phyloP scores from a whole-genome alignment of 306 rosid species.

The Pyrus betulifolia region DNA sequence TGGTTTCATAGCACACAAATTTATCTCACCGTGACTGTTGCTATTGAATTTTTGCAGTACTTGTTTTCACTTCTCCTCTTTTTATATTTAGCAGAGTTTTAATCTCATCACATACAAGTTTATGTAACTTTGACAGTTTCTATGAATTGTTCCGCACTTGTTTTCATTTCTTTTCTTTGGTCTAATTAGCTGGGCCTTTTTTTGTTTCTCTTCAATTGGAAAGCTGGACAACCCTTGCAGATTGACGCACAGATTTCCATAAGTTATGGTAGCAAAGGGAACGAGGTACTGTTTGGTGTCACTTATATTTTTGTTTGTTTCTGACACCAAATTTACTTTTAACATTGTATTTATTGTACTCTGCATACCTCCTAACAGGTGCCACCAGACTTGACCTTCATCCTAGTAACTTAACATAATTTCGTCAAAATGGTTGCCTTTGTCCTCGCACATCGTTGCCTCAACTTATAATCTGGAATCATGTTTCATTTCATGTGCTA shows the following conservation, averaged over 20 bases:
- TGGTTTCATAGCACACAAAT: neutral
- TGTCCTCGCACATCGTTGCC: neutral
- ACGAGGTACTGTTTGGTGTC: conserved; percentile 54
- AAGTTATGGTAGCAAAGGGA: conserved; percentile 90
- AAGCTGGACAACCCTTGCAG: conserved; percentile 57
- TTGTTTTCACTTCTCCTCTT: neutral
- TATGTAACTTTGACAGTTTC: neutral
- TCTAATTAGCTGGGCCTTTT: conserved; percentile 5
- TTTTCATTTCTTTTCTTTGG: conserved; percentile 1
- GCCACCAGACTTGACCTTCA: neutral
- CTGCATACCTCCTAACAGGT: neutral
- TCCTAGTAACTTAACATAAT: neutral
- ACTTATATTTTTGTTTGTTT: neutral
- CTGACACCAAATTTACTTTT: neutral
- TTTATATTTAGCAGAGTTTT: neutral
- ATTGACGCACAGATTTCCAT: conserved; percentile 61
- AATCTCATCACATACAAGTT: neutral
- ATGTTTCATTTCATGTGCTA: conserved; percentile 1
- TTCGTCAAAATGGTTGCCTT: neutral
- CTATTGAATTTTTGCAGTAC: neutral
- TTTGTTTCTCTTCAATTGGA: conserved; percentile 21
- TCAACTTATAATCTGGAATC: neutral
- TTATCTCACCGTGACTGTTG: neutral
- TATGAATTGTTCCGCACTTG: neutral
- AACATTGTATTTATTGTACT: neutral